Evolutionary conservation across 2,329 filamentous ascomycete genomes (phyloP), one percentile per base, ranked within the genome.

Genomic region (Calonectria pseudoreteaudii): DNA sequence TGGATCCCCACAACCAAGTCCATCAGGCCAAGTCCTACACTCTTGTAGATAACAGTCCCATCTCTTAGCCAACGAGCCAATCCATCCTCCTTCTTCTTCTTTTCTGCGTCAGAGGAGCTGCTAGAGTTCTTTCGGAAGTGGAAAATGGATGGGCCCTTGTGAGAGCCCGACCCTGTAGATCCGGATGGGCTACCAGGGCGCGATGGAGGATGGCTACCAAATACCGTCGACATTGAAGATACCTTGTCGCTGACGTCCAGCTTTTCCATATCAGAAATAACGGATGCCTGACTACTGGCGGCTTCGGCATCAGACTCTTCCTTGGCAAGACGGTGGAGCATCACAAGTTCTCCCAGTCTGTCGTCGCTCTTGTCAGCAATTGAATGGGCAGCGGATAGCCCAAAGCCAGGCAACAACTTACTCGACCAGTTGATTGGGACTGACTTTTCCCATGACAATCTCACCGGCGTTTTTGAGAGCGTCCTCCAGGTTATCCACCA

Each of bases 401-500:
- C n/a, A 20, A 8, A 10, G 3, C 9, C n/a, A 53, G 34, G 65
- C 26, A 67, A 52, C 8, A 8, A 86, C 89, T 84, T 81, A 91
- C 90, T 98, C 96, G 0, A 98, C 94, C 4, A 98, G 89, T 78
- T 97, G 93, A 58, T 92, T 89, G 0, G 94, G 92, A 28, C 88
- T 88, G 34, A 98, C 86, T 0, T 92, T 92, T 0, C 95, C 94
- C 77, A 95, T 91, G 13, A 97, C 93, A 62, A 98, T 88, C 86
- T 98, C 96, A 0, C 96, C 96, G 0, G 96, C 94, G 82, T 98
- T 95, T 78, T 93, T 92, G 53, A 98, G 83, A 58, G 93, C 95
- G 0, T 94, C 94, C 34, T 95, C 93, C 0, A 98, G 87, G 13
- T 93, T 96, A 81, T 95, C 94, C 7, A 95, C 94, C 7, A 94